These are phyloP conservation scores for Arthroderma sp. DNA, from an alignment of 2,329 filamentous ascomycete species.

Conservation along the genomic window DNA sequence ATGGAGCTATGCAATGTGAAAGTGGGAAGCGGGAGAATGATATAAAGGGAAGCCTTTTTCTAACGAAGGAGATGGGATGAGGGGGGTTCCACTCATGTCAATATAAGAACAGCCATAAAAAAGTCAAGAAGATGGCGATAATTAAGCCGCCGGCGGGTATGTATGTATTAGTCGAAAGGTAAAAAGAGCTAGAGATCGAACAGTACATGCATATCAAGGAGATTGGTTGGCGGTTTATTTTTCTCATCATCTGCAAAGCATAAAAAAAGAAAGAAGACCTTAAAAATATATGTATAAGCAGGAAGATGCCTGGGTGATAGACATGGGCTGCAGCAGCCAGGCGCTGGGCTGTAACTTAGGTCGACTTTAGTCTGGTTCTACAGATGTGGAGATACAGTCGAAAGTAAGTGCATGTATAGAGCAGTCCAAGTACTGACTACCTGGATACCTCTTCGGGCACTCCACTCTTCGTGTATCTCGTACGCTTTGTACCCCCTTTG, in stretches of 20 bases:
- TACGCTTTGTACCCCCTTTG: not conserved
- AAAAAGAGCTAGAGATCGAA: not conserved
- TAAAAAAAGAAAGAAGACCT: not conserved
- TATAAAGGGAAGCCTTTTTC: not conserved
- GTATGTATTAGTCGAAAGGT: not conserved
- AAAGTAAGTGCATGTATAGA: not conserved
- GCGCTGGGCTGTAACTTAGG: not conserved
- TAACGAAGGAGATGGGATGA: not conserved
- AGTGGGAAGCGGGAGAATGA: not conserved
- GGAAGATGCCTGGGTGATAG: not conserved
- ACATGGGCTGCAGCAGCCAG: constrained; percentile 1
- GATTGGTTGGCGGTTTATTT: constrained; percentile 3
- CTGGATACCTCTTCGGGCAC: not conserved
- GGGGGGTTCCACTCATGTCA: not conserved
- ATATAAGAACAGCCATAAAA: not conserved
- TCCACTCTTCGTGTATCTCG: constrained; percentile 1
- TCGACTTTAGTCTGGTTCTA: not conserved
- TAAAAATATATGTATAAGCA: not conserved
- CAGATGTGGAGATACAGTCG: constrained; percentile 2
- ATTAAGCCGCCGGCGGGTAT: constrained; percentile 4
- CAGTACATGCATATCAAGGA: not conserved
- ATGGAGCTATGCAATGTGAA: not conserved
- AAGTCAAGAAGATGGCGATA: not conserved
- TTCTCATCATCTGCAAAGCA: constrained; percentile 5
- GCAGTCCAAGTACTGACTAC: constrained; percentile 1